phyloP scores from a whole-genome alignment of 2,329 filamentous ascomycete genomes.

The Colletotrichum tropicicola region DNA sequence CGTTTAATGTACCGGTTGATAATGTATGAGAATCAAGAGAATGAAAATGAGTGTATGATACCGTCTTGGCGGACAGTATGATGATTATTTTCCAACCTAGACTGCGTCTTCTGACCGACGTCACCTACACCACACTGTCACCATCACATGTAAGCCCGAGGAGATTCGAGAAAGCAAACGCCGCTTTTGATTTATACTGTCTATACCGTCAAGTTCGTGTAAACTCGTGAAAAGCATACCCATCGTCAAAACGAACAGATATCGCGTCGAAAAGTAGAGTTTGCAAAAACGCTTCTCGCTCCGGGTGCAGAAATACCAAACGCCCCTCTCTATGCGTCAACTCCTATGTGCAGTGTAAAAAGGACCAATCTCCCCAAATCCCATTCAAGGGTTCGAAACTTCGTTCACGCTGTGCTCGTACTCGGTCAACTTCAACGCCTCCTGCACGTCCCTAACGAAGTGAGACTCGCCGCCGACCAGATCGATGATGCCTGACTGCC shows the following conservation, averaged over 20 bases:
- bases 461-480: constrained; percentile 79
- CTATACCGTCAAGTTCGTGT: constrained; percentile 4
- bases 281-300: neutral
- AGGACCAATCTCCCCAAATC: no score
- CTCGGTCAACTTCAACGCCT: constrained; percentile 85
- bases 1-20: constrained; percentile 2
- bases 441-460: constrained; percentile 85
- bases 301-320: constrained; percentile 14
- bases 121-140: neutral
- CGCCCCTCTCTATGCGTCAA: constrained; percentile 13
- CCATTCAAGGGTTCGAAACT: neutral
- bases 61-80: neutral
- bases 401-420: constrained; percentile 62
- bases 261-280: neutral
- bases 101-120: neutral
- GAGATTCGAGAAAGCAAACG: neutral
- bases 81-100: neutral
- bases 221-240: constrained; percentile 3
- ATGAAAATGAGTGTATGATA: constrained; percentile 6
- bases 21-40: constrained; percentile 12
- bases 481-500: constrained; percentile 84
- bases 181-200: constrained; percentile 16
- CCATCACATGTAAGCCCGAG: neutral
- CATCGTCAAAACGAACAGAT: neutral
- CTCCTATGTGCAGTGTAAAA: neutral